Conservation (phyloP, 345 rosid species). For the Mallotus nudiflorus region DNA sequence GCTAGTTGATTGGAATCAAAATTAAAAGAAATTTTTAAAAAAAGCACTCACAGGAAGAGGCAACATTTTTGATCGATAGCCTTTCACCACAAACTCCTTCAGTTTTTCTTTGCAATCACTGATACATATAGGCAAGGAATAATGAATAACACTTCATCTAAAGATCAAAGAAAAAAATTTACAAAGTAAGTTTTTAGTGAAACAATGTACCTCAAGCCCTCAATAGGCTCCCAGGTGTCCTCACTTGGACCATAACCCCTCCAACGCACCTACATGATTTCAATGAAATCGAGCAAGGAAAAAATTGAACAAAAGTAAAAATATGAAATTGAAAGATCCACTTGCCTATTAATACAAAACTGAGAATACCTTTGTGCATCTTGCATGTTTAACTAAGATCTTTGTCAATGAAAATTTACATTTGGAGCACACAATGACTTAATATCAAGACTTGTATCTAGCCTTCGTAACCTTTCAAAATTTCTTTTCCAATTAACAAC, state of each 20-base stretch:
- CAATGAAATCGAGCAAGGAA: not conserved
- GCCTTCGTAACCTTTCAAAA: too few species aligned
- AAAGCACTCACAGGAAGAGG: slow-evolving; percentile 42
- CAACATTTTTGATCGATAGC: slow-evolving; percentile 33
- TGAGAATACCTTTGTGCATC: not conserved
- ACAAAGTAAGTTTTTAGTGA: not conserved
- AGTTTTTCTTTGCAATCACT: slow-evolving; percentile 33
- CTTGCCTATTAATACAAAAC: not conserved
- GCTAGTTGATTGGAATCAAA: too few species aligned
- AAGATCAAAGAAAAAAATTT: not conserved
- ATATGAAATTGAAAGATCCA: too few species aligned
- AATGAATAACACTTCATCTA: not conserved
- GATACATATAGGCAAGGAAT: not conserved
- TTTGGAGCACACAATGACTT: too few species aligned
- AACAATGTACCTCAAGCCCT: slow-evolving; percentile 29
- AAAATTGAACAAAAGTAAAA: not conserved
- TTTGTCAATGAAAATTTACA: not conserved
- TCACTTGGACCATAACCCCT: slow-evolving; percentile 17
- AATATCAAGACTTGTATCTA: too few species aligned
- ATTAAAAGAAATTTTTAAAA: not conserved
- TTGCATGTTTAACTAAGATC: too few species aligned
- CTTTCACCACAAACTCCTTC: slow-evolving; percentile 34
- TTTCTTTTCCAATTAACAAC: too few species aligned
- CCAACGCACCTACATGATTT: slow-evolving; percentile 8
- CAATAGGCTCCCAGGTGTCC: slow-evolving; percentile 46